Evolutionary conservation across 768 basidiomycete species (phyloP), one percentile per base, ranked within the genome.

Genomic region (Hortiboletus flavorubellus): DNA sequence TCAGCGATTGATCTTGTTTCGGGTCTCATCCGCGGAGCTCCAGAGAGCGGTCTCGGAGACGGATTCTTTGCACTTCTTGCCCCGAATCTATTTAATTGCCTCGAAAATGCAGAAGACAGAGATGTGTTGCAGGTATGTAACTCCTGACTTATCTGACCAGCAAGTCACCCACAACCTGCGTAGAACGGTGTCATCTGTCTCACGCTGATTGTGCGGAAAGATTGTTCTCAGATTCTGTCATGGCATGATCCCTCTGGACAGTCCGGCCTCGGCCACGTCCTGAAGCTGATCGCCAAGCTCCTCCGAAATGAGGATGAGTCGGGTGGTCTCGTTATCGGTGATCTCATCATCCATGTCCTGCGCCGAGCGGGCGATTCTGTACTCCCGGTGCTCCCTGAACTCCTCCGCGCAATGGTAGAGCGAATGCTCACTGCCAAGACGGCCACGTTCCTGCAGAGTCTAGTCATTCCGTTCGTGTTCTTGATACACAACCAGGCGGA

Each of bases 381-480:
- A 18, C 77, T 90, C 0, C 87, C 94, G 2, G 91, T 94, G 7
- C 80, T 98, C 16, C 92, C 93, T 2, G 86, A 93, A 59, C 79
- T 99, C 15, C 75, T 98, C 42, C 84, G 85, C 52, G 93, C 92
- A 1, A 87, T 99, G 81, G 78, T 92, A 0, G 74, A 73, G 9
- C 81, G 95, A 2, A 89, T 99, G 81, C 76, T 78, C 12, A 86
- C 80, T 0, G 95, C 96, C 0, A 86, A 89, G 73, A 95, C 95
- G 2, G 90, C 93, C 0, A 91, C 89, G 2, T 98, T 96, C 78
- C 76, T 90, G 14, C 96, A 97, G 81, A 93, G 91, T 62, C 80
- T 99, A 12, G 80, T 95, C 49, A 78, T 98, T 21, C 97, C 97
- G 0, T 96, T 98, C 68, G 91, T 93, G 1, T 98, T 95, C 76